Evolutionary conservation across 2,329 filamentous ascomycete genomes (phyloP).

Genomic region (Cordyceps cateniannulata): DNA sequence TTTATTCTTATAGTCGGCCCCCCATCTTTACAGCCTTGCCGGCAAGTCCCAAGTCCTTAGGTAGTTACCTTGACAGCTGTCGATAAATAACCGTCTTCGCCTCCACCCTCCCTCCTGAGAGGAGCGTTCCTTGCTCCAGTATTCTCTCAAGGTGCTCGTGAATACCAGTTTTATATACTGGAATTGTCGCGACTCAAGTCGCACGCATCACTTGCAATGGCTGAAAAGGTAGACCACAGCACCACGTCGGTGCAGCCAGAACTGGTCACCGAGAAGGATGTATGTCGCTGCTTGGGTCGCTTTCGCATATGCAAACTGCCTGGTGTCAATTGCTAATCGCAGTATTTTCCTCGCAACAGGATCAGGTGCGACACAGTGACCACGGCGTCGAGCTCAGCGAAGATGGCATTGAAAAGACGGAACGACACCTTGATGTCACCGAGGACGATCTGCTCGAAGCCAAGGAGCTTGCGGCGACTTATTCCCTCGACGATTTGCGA

Average conservation of each 20-base stretch:
- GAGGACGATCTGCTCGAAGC: slow-evolving; percentile 39
- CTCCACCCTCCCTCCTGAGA: not conserved
- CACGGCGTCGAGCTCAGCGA: not conserved
- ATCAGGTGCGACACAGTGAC: not conserved
- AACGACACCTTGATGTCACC: slow-evolving; percentile 28
- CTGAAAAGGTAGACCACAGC: not conserved
- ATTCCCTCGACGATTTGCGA: slow-evolving; percentile 28
- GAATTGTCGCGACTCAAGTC: no score
- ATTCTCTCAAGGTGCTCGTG: not conserved
- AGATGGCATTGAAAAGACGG: not conserved
- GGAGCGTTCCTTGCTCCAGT: no score
- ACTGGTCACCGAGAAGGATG: not conserved
- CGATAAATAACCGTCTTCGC: not conserved
- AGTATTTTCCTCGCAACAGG: not conserved
- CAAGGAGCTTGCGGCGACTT: slow-evolving; percentile 28
- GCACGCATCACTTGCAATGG: not conserved
- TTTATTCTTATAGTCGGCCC: not conserved
- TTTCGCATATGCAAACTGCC: not conserved
- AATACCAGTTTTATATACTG: not conserved
- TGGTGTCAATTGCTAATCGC: not conserved
- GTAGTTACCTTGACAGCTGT: not conserved
- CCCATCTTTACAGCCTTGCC: not conserved
- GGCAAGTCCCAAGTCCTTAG: not conserved
- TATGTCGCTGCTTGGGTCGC: not conserved
- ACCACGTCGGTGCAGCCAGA: not conserved